Percentiles rank a stretch among this genome's conserved stretches.
phyloP scores from a whole-genome alignment of 441 rosid species.

The Gossypium davidsonii region DNA sequence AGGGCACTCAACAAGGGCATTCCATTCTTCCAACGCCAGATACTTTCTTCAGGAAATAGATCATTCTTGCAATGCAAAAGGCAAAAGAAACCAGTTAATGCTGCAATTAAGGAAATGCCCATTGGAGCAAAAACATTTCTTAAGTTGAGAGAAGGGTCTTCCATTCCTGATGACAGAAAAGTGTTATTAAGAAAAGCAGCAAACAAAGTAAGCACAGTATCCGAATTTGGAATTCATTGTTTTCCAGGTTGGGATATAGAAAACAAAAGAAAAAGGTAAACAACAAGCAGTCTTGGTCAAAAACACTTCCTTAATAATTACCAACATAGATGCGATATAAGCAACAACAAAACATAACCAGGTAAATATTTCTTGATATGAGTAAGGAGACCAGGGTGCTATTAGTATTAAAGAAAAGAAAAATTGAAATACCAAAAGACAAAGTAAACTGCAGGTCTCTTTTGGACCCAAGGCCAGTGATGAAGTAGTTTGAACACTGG shows the following conservation, averaged over 20 bases:
- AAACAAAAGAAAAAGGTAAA: neutral
- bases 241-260: constrained; percentile 8
- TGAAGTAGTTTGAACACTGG: constrained; percentile 67
- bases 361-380: neutral
- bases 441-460: constrained; percentile 91
- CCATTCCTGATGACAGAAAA: neutral
- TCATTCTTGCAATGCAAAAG: constrained; percentile 63
- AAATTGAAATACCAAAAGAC: constrained; percentile 69
- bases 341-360: neutral
- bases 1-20: constrained; percentile 87
- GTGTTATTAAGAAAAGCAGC: neutral
- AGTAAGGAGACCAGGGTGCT: neutral
- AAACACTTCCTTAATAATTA: neutral
- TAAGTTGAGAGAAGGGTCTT: neutral
- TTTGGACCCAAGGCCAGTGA: constrained; percentile 83
- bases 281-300: constrained; percentile 1
- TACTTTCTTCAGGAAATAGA: constrained; percentile 84
- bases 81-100: constrained; percentile 24
- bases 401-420: constrained; percentile 10
- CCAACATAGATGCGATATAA: constrained; percentile 2
- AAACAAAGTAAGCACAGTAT: neutral
- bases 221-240: neutral
- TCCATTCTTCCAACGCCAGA: constrained; percentile 92
- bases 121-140: constrained; percentile 1
- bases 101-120: constrained; percentile 4